phyloP scores from a whole-genome alignment of 805 yeast genomes.

The Starmerella floris region DNA sequence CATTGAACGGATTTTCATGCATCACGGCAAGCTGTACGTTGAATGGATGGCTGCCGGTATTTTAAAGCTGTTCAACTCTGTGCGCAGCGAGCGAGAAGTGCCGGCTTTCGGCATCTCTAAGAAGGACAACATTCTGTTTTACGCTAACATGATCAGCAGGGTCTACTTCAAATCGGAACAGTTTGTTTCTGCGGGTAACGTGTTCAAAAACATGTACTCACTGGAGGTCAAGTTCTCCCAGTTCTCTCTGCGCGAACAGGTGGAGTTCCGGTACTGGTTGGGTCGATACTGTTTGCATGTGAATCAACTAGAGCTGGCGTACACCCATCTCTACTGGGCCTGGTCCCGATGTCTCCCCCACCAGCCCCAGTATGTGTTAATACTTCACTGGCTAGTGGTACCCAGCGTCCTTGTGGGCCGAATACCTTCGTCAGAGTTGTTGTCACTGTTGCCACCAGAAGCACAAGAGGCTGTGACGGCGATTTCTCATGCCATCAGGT shows the following conservation, averaged over 20 bases:
- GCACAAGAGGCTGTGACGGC: conserved; percentile 28
- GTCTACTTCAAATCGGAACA: conserved; percentile 36
- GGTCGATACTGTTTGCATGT: conserved; percentile 27
- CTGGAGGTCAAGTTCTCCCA: conserved; percentile 10
- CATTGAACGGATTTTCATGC: conserved; percentile 7
- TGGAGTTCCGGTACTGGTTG: conserved; percentile 23
- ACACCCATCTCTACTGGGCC: conserved; percentile 42
- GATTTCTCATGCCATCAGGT: conserved; percentile 29
- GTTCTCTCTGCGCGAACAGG: conserved; percentile 18
- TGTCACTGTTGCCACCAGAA: conserved; percentile 23
- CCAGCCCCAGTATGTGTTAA: conserved; percentile 29
- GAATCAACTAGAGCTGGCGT: conserved; percentile 12
- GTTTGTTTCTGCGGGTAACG: conserved; percentile 40
- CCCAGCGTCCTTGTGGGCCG: conserved; percentile 43
- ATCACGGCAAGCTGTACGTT: conserved; percentile 10
- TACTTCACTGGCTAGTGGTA: conserved; percentile 41
- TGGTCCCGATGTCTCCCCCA: conserved; percentile 30
- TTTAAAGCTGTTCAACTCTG: conserved; percentile 47
- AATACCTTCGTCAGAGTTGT: conserved; percentile 31
- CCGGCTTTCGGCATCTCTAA: conserved; percentile 27
- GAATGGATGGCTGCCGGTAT: conserved; percentile 42
- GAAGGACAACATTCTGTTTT: conserved; percentile 38
- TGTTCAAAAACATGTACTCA: conserved; percentile 70
- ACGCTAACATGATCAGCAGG: conserved; percentile 43
- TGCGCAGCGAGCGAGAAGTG: conserved; percentile 35